Evolutionary conservation across 768 basidiomycete genomes (phyloP).

Genomic region (Termitomyces sp.): DNA sequence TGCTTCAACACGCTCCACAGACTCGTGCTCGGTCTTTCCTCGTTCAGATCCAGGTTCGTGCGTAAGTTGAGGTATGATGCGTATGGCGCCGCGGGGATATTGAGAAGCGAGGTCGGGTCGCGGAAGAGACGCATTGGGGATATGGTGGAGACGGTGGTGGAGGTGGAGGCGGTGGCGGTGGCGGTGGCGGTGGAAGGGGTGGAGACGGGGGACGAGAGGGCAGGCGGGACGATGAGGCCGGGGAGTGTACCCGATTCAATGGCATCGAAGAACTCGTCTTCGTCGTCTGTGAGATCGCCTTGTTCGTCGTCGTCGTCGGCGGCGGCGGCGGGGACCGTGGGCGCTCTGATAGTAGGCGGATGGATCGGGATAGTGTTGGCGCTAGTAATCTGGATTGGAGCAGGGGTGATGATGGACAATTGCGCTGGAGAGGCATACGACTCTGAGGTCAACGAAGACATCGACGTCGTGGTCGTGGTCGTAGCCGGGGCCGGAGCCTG

Average conservation of each 20-base stretch:
- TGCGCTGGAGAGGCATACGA: not conserved
- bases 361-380: not conserved
- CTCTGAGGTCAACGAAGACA: not conserved
- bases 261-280: slow-evolving; percentile 98
- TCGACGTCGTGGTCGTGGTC: not conserved
- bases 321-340: not conserved
- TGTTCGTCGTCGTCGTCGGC: slow-evolving; percentile 17
- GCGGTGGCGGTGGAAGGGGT: not conserved
- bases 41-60: slow-evolving; percentile 57
- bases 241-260: slow-evolving; percentile 82
- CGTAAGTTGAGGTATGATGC: slow-evolving; percentile 69
- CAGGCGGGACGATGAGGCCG: slow-evolving; percentile 56
- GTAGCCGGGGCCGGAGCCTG: too few species aligned
- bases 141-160: slow-evolving; percentile 3
- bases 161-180: slow-evolving; percentile 6
- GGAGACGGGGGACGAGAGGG: slow-evolving; percentile 6
- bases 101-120: not conserved
- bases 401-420: not conserved
- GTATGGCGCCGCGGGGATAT: slow-evolving; percentile 42
- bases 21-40: slow-evolving; percentile 85
- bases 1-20: slow-evolving; percentile 95
- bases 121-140: not conserved
- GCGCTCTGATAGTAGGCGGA: not conserved
- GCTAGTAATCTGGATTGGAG: not conserved
- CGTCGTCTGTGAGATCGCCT: slow-evolving; percentile 63